phyloP scores from a whole-genome alignment of 352 stramenopile genomes.

The Globisporangium nagaii region DNA sequence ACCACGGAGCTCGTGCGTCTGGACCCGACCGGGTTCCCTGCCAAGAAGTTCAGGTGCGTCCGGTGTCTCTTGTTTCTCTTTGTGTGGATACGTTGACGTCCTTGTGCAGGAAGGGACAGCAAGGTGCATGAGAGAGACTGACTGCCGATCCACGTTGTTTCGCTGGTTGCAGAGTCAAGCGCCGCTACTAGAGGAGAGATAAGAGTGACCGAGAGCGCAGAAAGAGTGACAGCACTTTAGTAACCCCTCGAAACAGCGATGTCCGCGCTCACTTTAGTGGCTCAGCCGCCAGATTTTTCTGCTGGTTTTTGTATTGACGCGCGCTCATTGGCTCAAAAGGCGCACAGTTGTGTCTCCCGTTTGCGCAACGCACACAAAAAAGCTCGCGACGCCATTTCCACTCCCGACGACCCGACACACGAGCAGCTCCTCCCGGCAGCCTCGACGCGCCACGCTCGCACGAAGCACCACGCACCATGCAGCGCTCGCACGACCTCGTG shows the following conservation, averaged over 20 bases:
- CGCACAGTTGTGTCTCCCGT: not conserved
- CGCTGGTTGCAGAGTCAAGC: conserved; percentile 48
- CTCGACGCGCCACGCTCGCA: not conserved
- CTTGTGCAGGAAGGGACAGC: too few species aligned
- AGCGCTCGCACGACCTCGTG: conserved; percentile 58
- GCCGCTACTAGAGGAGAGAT: conserved; percentile 40
- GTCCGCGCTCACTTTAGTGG: not conserved
- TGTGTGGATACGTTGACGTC: too few species aligned
- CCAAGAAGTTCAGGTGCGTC: conserved; percentile 74
- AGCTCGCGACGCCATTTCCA: not conserved
- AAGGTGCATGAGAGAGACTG: not conserved
- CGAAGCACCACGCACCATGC: conserved; percentile 19
- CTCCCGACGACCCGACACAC: not conserved
- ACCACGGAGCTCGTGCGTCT: conserved; percentile 75
- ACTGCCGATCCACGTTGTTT: too few species aligned
- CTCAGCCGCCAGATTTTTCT: conserved; percentile 4
- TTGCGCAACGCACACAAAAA: conserved; percentile 14
- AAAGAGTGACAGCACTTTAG: not conserved
- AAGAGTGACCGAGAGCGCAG: not conserved
- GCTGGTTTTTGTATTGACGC: not conserved
- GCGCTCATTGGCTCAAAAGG: conserved; percentile 1
- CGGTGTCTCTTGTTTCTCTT: not conserved
- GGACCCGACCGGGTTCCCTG: conserved; percentile 81
- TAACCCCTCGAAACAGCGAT: not conserved
- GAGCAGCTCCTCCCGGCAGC: not conserved